phyloP scores from a whole-genome alignment of 805 yeast genomes.

The Candida coquimbonensis region DNA sequence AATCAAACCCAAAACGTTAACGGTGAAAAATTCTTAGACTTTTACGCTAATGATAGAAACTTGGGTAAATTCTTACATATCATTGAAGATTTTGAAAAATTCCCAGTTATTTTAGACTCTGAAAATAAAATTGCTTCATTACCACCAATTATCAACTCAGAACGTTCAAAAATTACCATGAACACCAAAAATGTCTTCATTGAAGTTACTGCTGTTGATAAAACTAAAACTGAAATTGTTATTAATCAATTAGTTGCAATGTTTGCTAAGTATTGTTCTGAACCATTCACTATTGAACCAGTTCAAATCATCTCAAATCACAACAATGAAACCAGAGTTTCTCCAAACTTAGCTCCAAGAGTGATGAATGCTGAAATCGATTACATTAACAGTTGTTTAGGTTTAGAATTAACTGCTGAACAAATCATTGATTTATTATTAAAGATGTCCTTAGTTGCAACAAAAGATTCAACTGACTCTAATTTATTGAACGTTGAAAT shows the following conservation, averaged over 20 bases:
- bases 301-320: conserved; percentile 79
- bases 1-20: conserved; percentile 63
- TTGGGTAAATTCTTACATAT: conserved; percentile 84
- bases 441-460: conserved; percentile 76
- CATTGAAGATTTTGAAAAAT: conserved; percentile 80
- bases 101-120: conserved; percentile 82
- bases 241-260: conserved; percentile 89
- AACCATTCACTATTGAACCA: conserved; percentile 85
- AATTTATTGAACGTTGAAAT: conserved; percentile 43
- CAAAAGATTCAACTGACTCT: conserved; percentile 38
- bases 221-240: conserved; percentile 89
- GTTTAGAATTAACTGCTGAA: conserved; percentile 62
- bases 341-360: conserved; percentile 70
- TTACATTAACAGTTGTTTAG: conserved; percentile 89
- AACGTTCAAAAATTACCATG: conserved; percentile 79
- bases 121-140: conserved; percentile 75
- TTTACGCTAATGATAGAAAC: conserved; percentile 86
- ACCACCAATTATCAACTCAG: conserved; percentile 96
- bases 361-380: conserved; percentile 63
- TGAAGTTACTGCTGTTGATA: conserved; percentile 93
- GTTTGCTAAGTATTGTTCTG: conserved; percentile 84
- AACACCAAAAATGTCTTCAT: conserved; percentile 84
- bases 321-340: conserved; percentile 64
- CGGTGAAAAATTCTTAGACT: conserved; percentile 78
- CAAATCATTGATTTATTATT: conserved; percentile 62